Base-by-base conservation (phyloP, 495 filamentous ascomycete species). In the Gamarada debralockiae region DNA sequence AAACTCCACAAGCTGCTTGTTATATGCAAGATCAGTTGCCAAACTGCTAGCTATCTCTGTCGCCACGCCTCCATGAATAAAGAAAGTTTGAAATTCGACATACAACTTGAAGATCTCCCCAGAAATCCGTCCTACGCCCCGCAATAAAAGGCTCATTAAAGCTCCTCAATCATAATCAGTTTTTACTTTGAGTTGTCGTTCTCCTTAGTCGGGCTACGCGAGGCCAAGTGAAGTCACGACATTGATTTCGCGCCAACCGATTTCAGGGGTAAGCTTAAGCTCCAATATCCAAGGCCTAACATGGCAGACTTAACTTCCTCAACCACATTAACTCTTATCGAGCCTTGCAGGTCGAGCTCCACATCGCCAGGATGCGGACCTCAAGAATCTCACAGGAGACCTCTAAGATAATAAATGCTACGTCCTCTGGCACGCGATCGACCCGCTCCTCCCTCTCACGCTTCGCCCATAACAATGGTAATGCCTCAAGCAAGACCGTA, bases 351-450 rank as follows among this genome's bases (percentile, higher is more conserved):
- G 5, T 43, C 23, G 9, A 52, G 17, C 14, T 7, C 23, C 10
- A 6, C 25, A 48, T 12, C 24, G 1, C 31, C 42, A 44, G 24
- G 6, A 89, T 88, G 85, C 78, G 81, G 49, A 82, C 79, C 27
- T 84, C 80, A 25, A 74, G 77, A 38, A 70, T 81, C 43, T 79
- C 78, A 6, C 73, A 73, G 50, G 80, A 84, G 25, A 82, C 82
- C 3, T 67, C 79, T 14, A 81, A 74, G 55, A 60, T 78, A 13
- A 52, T 77, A n/a, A 67, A 73, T 47, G 63, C 73, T 8, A 56
- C 79, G 40, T 72, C 76, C 20, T 3, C 24, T 8, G 10, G 52
- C 5, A 52, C 63, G 24, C 56, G 63, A 37, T 65, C 67, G 41
- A 75, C 75, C 1, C 67, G 76, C 21, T 62, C 69, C 24, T 66